Evolutionary conservation across 495 filamentous ascomycete species (phyloP).

Genomic region (Beverwykella pulmonaria): DNA sequence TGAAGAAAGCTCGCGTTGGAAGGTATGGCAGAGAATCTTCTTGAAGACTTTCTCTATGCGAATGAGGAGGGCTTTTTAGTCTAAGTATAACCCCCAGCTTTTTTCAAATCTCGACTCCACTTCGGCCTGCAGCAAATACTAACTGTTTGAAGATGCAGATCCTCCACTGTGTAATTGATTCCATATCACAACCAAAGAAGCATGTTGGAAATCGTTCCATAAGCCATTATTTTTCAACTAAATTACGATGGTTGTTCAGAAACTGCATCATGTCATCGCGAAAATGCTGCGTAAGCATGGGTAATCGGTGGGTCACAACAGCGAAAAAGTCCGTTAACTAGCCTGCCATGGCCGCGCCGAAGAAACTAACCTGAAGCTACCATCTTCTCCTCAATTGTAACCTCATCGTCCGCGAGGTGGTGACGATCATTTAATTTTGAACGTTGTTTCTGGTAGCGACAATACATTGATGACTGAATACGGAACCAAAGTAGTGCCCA

Average conservation of each 20-base stretch:
- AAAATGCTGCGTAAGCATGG: constrained; percentile 31
- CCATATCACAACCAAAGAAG: constrained; percentile 16
- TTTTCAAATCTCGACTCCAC: background rate
- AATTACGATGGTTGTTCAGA: background rate
- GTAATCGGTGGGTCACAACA: constrained; percentile 24
- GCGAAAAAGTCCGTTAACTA: constrained; percentile 29
- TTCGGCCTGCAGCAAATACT: constrained; percentile 2
- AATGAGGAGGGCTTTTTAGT: background rate
- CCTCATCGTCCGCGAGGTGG: background rate
- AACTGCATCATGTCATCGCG: constrained; percentile 11
- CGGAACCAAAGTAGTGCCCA: background rate
- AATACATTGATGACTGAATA: background rate
- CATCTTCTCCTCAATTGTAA: background rate
- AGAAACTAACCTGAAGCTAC: constrained; percentile 9
- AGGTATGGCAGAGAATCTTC: background rate
- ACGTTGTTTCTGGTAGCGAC: background rate
- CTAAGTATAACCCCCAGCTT: background rate
- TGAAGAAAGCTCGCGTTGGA: background rate
- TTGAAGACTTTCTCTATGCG: background rate
- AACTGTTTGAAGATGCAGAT: constrained; percentile 12
- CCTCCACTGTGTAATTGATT: background rate
- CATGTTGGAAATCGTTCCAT: constrained; percentile 16
- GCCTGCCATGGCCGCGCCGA: background rate
- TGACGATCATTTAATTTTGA: background rate
- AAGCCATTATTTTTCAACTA: constrained; percentile 8